Base-by-base conservation (phyloP, 768 basidiomycete species). In the Pisolithus marmoratus region DNA sequence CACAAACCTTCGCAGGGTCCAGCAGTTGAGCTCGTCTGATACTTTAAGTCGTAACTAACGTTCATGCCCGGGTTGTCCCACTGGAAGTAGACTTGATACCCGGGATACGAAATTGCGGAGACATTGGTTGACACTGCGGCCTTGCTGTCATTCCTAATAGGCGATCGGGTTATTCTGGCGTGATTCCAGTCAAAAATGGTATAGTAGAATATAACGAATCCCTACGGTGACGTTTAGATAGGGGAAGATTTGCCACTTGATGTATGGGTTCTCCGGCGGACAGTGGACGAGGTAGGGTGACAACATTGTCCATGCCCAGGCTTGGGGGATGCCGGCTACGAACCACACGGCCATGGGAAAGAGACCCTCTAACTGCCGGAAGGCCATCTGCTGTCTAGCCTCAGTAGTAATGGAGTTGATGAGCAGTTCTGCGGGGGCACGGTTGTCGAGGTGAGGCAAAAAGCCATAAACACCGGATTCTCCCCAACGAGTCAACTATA, bases 381-480 rank as follows among this genome's bases (percentile, higher is more conserved):
- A 83, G 43, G 76, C 71, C 76, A 83, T 76, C 68, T 85, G 79
- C 65, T 87, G 84, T 8, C 84, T 69, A 19, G 78, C 77, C 65
- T 85, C 83, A 12, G 78, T 82, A 0, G 80, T 71, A 58, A 87
- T 82, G 7, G 75, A 71, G 60, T 84, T 78, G 7, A 78, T 60
- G 15, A 85, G 68, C 12, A 85, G 63, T 44, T 73, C 64, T 2
- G 82, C 82, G 1, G 74, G 58, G 2, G 77, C 73, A 31, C 81
- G 72, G 20, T 80, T 80, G 63, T 84, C 70, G 37, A 87, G 74
- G 61, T 83, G 81, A 48, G 76, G 70, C n/a, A 85, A 63, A 73
- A 85, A 85, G 8, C 84, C 83, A 58, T 78, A 80, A 15, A 80
- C 77, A 11, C 82, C 82, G 1, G 76, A 74, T 60, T 83, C 82